Conservation (phyloP, 306 rosid genomes). For the Ormosia semicastrata region DNA sequence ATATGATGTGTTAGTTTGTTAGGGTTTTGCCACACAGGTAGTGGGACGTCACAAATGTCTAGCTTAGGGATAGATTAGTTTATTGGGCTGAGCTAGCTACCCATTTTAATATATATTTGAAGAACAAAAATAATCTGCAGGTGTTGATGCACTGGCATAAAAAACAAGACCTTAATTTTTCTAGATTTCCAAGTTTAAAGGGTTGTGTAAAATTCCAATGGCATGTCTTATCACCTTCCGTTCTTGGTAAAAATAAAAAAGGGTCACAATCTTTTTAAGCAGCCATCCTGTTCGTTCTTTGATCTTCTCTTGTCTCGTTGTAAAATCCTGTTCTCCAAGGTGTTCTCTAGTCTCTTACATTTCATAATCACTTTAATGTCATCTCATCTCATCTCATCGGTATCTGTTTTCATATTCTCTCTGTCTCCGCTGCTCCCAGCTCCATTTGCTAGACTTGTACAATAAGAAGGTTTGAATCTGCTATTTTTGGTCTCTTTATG, state of each 20-base stretch:
- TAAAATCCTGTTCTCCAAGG: not conserved
- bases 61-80: not conserved
- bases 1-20: not conserved
- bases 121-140: not conserved
- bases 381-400: not conserved
- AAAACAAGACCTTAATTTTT: slow-evolving; percentile 5
- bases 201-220: slow-evolving; percentile 41
- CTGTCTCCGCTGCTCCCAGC: not conserved
- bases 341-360: not conserved
- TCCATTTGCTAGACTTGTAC: not conserved
- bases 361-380: not conserved
- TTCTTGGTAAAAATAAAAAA: slow-evolving; percentile 27
- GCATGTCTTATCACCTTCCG: slow-evolving; percentile 46
- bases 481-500: not conserved
- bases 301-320: not conserved
- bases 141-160: slow-evolving; percentile 10
- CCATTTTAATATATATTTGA: not conserved
- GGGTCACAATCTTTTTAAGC: not conserved
- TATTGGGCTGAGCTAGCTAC: not conserved
- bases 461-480: not conserved
- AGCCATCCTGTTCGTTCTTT: not conserved
- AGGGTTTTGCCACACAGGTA: not conserved
- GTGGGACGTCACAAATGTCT: not conserved
- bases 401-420: not conserved
- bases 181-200: slow-evolving; percentile 26